Evolutionary conservation across 345 rosid species (phyloP).

Genomic region (Euphorbia peplus): DNA sequence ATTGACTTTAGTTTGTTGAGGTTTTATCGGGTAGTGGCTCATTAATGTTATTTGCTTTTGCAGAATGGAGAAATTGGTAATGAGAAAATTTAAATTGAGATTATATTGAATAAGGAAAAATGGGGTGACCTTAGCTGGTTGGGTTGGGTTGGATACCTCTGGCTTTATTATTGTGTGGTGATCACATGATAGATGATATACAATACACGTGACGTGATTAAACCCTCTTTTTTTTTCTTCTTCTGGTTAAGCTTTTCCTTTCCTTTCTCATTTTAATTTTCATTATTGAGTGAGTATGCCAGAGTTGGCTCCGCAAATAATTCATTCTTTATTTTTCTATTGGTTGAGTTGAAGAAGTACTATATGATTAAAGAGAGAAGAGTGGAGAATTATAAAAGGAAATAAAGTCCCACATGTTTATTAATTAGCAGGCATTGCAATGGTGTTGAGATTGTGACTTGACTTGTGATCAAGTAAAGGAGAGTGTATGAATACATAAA

Average conservation of each 20-base stretch:
- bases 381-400: conserved; percentile 11
- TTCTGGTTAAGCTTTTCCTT: background rate
- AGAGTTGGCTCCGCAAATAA: conserved; percentile 7
- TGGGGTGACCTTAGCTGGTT: conserved; percentile 27
- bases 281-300: conserved; percentile 10
- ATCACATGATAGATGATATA: conserved; percentile 28
- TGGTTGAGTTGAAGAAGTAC: background rate
- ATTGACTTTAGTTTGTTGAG: no score
- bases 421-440: conserved; percentile 20
- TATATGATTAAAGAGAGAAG: background rate
- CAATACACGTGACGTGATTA: conserved; percentile 36
- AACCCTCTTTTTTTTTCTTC: conserved; percentile 1
- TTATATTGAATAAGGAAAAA: no score
- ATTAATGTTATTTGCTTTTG: no score
- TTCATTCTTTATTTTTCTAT: background rate
- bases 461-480: background rate
- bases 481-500: background rate
- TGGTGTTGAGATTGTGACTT: conserved; percentile 16
- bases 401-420: conserved; percentile 31
- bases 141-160: no score
- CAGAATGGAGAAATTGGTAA: no score
- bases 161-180: conserved; percentile 21
- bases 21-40: no score
- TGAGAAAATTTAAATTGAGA: no score
- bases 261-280: background rate